Evolutionary conservation across 352 stramenopile species (phyloP).

Genomic region (Globisporangium yorkense): DNA sequence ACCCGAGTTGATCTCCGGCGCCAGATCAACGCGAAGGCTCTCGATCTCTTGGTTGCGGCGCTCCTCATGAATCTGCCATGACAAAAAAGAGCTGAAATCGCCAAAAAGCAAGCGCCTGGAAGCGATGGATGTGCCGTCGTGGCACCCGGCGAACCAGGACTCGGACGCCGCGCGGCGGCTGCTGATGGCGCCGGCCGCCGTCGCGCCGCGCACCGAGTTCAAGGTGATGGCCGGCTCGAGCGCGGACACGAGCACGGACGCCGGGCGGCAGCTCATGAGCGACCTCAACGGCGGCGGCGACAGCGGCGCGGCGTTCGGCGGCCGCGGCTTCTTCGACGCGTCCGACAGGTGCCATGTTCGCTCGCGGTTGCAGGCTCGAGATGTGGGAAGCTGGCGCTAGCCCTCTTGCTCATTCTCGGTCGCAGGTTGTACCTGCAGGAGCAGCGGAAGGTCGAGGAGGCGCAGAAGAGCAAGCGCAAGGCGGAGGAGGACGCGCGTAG

Average conservation of each 20-base stretch:
- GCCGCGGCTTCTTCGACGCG: slow-evolving; percentile 61
- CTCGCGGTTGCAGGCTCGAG: too few species aligned
- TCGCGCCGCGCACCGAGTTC: slow-evolving; percentile 51
- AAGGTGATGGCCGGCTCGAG: slow-evolving; percentile 57
- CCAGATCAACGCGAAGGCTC: too few species aligned
- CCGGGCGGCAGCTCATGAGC: slow-evolving; percentile 47
- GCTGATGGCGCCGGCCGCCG: slow-evolving; percentile 12
- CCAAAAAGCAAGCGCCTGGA: neutral
- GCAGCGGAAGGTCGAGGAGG: slow-evolving; percentile 44
- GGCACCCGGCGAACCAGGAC: slow-evolving; percentile 69
- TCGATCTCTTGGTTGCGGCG: neutral
- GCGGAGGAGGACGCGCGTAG: slow-evolving; percentile 30
- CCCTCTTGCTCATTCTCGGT: too few species aligned
- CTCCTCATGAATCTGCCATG: neutral
- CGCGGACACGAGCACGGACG: slow-evolving; percentile 58
- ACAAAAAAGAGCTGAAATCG: neutral
- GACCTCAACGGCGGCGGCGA: slow-evolving; percentile 34
- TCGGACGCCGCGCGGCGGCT: slow-evolving; percentile 26
- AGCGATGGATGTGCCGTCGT: slow-evolving; percentile 65
- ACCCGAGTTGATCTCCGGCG: too few species aligned
- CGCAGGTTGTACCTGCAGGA: slow-evolving; percentile 56
- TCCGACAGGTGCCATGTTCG: slow-evolving; percentile 36
- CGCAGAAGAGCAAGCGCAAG: slow-evolving; percentile 26
- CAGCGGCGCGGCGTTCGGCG: slow-evolving; percentile 20
- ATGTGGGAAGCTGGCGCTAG: too few species aligned